A percentile compares a stretch with the other conserved stretches of the same genome.
These are phyloP conservation scores for Heterococcus sp. DNA, from an alignment of 108 stramenopile genomes.

Conservation along the genomic window DNA sequence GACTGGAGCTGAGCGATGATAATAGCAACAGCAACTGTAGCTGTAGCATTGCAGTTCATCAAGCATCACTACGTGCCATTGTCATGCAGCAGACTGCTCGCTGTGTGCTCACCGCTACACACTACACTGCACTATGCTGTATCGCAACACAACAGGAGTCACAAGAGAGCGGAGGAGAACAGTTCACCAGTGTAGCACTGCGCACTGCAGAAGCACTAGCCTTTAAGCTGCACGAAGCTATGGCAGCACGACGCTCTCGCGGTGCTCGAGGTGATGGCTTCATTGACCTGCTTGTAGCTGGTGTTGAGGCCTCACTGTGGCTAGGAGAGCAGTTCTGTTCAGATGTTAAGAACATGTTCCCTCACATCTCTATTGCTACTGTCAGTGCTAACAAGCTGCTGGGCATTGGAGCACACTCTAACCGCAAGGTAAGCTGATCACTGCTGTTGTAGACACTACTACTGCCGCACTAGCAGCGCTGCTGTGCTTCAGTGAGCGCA, in stretches of 20 bases:
- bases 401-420: conserved; percentile 52
- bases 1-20: no score
- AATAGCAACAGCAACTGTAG: neutral
- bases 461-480: no score
- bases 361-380: conserved; percentile 61
- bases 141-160: no score
- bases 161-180: neutral
- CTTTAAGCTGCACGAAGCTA: neutral
- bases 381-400: conserved; percentile 74
- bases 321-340: conserved; percentile 76
- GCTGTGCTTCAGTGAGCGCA: no score
- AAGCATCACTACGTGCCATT: neutral
- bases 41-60: neutral
- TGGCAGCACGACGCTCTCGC: neutral
- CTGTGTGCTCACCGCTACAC: no score
- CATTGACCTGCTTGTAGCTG: conserved; percentile 70
- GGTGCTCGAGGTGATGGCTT: neutral
- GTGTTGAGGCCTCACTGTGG: conserved; percentile 76
- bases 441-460: neutral
- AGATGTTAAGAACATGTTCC: conserved; percentile 70
- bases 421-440: neutral
- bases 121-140: no score
- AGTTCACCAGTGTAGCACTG: neutral
- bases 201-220: neutral
- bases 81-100: neutral